phyloP scores from a whole-genome alignment of 2,329 filamentous ascomycete species.

The Hypoxylon rubiginosum region DNA sequence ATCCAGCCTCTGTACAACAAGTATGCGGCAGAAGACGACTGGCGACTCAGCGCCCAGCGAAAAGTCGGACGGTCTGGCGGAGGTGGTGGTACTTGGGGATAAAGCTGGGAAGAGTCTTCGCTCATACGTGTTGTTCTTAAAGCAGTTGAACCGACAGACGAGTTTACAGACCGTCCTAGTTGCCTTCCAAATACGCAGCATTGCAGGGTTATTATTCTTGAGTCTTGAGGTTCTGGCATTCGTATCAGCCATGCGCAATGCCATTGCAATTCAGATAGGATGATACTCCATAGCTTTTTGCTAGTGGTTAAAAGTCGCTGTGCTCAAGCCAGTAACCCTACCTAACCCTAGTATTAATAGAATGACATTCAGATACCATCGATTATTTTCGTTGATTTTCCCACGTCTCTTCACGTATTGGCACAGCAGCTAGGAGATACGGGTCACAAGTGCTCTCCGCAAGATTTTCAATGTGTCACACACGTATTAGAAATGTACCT shows the following conservation, averaged over 20 bases:
- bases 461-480: neutral
- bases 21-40: conserved; percentile 93
- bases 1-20: conserved; percentile 97
- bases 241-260: neutral
- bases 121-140: neutral
- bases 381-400: neutral
- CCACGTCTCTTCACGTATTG: neutral
- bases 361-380: neutral
- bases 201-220: neutral
- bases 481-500: too few species aligned
- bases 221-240: neutral
- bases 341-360: neutral
- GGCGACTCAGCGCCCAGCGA: conserved; percentile 90
- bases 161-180: neutral
- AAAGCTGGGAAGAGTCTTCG: conserved; percentile 32
- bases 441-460: neutral
- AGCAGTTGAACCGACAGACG: neutral
- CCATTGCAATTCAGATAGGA: neutral
- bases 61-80: conserved; percentile 86
- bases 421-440: neutral
- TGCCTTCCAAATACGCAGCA: neutral
- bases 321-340: neutral
- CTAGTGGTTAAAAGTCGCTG: neutral
- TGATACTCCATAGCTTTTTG: neutral
- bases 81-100: conserved; percentile 93